These are phyloP conservation scores for Pachysandra terminalis DNA, from an alignment of 164 flowering plant genomes.

Conservation along the genomic window DNA sequence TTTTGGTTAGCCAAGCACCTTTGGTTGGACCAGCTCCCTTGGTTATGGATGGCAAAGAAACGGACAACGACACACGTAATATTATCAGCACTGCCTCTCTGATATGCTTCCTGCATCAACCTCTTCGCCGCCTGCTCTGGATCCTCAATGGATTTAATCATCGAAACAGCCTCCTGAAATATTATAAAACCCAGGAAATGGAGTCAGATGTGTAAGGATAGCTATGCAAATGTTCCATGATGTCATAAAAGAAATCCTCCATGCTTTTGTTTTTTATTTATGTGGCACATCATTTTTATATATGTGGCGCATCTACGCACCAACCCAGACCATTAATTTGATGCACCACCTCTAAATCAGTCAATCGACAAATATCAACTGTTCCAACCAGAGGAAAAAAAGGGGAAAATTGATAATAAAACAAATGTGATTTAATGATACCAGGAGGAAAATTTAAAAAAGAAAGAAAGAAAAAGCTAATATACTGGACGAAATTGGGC, in stretches of 20 bases:
- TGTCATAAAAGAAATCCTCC: not conserved
- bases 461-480: not conserved
- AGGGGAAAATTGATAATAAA: no score
- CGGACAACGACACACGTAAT: conserved; percentile 93
- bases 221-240: not conserved
- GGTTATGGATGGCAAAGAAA: conserved; percentile 38
- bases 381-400: not conserved
- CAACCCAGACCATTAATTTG: not conserved
- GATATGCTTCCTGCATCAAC: conserved; percentile 80
- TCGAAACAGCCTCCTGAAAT: conserved; percentile 79
- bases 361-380: not conserved
- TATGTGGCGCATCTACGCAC: not conserved
- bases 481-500: not conserved
- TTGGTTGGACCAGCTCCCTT: no score
- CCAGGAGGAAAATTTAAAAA: no score
- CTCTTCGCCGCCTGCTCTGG: conserved; percentile 82
- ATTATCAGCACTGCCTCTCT: conserved; percentile 92
- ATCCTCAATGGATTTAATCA: conserved; percentile 70
- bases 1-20: no score
- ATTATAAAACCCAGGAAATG: not conserved
- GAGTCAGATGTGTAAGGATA: not conserved
- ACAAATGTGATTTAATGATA: not conserved
- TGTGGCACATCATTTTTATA: no score
- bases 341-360: not conserved
- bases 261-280: not conserved